These are phyloP conservation scores for Chalaropsis thielavioides DNA, from an alignment of 2,329 filamentous ascomycete genomes.

Conservation along the genomic window DNA sequence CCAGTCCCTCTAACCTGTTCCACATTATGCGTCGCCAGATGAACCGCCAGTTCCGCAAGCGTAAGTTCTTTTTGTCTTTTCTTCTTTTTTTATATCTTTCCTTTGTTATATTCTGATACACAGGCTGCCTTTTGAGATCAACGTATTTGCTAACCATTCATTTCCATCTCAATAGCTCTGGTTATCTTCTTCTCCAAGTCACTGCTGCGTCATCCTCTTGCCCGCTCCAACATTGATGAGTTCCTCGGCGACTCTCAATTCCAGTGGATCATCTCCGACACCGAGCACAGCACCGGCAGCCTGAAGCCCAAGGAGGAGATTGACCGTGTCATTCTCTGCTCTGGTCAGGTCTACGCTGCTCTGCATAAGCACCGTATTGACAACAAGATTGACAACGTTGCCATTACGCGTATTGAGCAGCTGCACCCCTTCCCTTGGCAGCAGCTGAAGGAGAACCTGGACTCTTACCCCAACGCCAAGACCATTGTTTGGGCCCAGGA, in stretches of 20 bases:
- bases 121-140: not conserved
- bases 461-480: slow-evolving; percentile 93
- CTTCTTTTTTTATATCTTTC: not conserved
- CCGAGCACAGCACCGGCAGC: slow-evolving; percentile 59
- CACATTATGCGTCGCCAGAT: slow-evolving; percentile 93
- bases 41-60: slow-evolving; percentile 98
- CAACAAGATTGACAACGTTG: slow-evolving; percentile 76
- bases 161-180: slow-evolving; percentile 44
- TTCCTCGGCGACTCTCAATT: slow-evolving; percentile 88
- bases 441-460: slow-evolving; percentile 89
- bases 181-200: slow-evolving; percentile 98
- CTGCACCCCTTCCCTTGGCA: slow-evolving; percentile 98
- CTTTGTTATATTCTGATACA: slow-evolving; percentile 3
- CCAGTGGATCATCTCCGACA: slow-evolving; percentile 89
- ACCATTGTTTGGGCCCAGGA: slow-evolving; percentile 96
- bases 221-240: slow-evolving; percentile 77
- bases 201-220: slow-evolving; percentile 82
- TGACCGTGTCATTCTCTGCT: slow-evolving; percentile 86
- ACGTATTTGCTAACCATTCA: slow-evolving; percentile 20
- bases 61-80: slow-evolving; percentile 43
- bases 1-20: slow-evolving; percentile 90
- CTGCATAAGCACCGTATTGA: slow-evolving; percentile 82
- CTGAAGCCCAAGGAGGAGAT: slow-evolving; percentile 76
- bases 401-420: slow-evolving; percentile 92
- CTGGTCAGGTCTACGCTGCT: slow-evolving; percentile 83